Conservation (phyloP, 2,329 filamentous ascomycete species). For the Huntiella savannae region DNA sequence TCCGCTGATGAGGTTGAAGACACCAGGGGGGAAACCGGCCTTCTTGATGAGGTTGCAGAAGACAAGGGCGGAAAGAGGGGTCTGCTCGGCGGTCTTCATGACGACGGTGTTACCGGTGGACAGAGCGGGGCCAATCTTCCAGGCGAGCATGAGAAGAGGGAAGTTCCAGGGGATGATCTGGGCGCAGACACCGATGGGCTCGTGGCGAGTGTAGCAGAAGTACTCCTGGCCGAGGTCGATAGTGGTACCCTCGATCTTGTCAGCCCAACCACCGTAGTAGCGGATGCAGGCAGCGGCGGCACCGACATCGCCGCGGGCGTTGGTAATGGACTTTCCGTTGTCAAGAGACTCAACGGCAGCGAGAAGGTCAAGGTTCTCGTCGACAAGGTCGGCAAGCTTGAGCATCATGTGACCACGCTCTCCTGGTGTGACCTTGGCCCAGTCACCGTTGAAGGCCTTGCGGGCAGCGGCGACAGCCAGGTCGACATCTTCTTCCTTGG, state of each 20-base stretch:
- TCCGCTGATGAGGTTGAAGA: slow-evolving; percentile 56
- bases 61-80: slow-evolving; percentile 23
- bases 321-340: slow-evolving; percentile 24
- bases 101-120: slow-evolving; percentile 30
- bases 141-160: slow-evolving; percentile 25
- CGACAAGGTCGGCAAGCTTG: slow-evolving; percentile 26
- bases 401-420: slow-evolving; percentile 24
- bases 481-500: slow-evolving; percentile 28
- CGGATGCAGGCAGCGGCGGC: slow-evolving; percentile 22
- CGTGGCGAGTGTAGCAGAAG: slow-evolving; percentile 26
- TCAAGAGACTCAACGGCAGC: slow-evolving; percentile 25
- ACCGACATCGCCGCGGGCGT: slow-evolving; percentile 20
- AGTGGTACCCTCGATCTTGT: slow-evolving; percentile 24
- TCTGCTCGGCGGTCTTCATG: slow-evolving; percentile 34
- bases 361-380: slow-evolving; percentile 22
- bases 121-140: slow-evolving; percentile 31
- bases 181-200: slow-evolving; percentile 32
- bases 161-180: slow-evolving; percentile 42
- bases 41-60: slow-evolving; percentile 40
- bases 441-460: slow-evolving; percentile 25
- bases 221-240: slow-evolving; percentile 23
- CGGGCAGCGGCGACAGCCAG: slow-evolving; percentile 28
- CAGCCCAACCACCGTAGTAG: slow-evolving; percentile 24
- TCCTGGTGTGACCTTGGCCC: slow-evolving; percentile 22
- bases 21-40: slow-evolving; percentile 56